These are phyloP conservation scores for Scedosporium minutisporum DNA, from an alignment of 2,329 filamentous ascomycete genomes.

Conservation along the genomic window DNA sequence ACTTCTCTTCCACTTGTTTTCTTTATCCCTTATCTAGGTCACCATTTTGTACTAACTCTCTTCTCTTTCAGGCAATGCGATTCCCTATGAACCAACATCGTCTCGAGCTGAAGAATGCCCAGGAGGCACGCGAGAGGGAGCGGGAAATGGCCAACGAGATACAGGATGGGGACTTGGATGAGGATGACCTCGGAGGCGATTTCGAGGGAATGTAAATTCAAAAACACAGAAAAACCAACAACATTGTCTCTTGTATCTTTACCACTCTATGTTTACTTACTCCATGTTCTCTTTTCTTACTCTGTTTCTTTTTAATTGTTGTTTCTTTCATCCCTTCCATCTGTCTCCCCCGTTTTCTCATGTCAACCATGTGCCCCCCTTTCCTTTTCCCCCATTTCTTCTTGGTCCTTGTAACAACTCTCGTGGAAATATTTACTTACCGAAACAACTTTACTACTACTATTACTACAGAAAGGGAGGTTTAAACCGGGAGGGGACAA, in stretches of 20 bases:
- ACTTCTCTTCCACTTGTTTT: too few relatives aligned
- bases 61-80: slow-evolving; percentile 67
- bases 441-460: neutral
- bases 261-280: neutral
- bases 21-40: neutral
- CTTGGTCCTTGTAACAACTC: neutral
- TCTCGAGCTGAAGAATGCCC: slow-evolving; percentile 92
- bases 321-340: neutral
- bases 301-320: neutral
- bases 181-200: slow-evolving; percentile 89
- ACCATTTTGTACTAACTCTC: neutral
- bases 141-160: slow-evolving; percentile 98
- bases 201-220: slow-evolving; percentile 80
- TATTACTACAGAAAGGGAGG: neutral
- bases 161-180: slow-evolving; percentile 91
- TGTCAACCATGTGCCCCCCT: neutral
- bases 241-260: neutral
- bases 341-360: neutral
- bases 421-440: neutral
- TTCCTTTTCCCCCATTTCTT: neutral
- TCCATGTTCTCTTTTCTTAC: neutral
- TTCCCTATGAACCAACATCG: slow-evolving; percentile 99
- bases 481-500: neutral
- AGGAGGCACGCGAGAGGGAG: slow-evolving; percentile 94
- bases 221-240: neutral